Conservation (phyloP, 441 rosid species). For the Omphalea diandra region DNA sequence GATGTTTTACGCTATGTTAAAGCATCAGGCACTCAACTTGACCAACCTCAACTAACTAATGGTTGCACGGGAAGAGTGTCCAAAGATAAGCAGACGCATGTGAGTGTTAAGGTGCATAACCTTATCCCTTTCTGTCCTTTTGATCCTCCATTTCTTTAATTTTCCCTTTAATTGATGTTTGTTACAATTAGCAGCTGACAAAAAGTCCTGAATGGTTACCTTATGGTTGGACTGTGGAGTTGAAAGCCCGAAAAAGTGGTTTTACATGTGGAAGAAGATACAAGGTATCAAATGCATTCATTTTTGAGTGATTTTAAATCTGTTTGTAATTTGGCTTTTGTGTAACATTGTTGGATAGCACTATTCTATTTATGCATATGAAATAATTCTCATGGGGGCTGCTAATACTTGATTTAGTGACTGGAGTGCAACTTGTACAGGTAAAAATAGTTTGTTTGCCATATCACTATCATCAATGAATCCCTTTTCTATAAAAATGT, state of each 20-base stretch:
- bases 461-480: not conserved
- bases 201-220: slow-evolving; percentile 46
- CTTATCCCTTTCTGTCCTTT: slow-evolving; percentile 8
- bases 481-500: not conserved
- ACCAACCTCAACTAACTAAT: slow-evolving; percentile 12
- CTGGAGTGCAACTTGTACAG: not conserved
- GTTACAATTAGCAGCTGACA: slow-evolving; percentile 24
- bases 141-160: slow-evolving; percentile 11
- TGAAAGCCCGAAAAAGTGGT: slow-evolving; percentile 28
- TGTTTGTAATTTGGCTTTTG: slow-evolving; percentile 7
- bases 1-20: slow-evolving; percentile 37
- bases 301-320: not conserved
- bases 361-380: not conserved
- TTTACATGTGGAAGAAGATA: slow-evolving; percentile 23
- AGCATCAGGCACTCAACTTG: slow-evolving; percentile 24
- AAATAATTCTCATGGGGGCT: not conserved
- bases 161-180: slow-evolving; percentile 7
- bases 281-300: slow-evolving; percentile 35
- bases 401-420: not conserved
- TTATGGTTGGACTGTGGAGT: slow-evolving; percentile 38
- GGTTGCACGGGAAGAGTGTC: slow-evolving; percentile 12
- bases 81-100: slow-evolving; percentile 25
- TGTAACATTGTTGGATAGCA: not conserved
- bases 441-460: not conserved
- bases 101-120: slow-evolving; percentile 22